Evolutionary conservation across 139 green algal species (phyloP), one percentile per base, ranked within the genome.

Genomic region (Eudorina sp.): DNA sequence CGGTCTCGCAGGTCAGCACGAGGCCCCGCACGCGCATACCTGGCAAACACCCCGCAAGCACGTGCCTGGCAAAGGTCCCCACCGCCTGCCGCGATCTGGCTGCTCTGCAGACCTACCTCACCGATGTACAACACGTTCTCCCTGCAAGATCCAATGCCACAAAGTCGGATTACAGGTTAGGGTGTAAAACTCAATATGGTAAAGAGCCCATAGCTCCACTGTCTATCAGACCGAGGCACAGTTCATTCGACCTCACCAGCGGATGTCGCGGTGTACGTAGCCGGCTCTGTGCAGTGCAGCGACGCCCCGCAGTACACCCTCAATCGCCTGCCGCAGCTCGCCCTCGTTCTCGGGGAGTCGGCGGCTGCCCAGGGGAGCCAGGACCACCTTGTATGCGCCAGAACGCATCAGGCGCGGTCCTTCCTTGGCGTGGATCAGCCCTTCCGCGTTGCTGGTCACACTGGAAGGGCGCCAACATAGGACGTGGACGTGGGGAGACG

Each of bases 61-160:
- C 66, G 66, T 75, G 66, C 66, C 31, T 75, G 4, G 66, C 66
- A 46, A 75, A 75, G 34, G 31, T 75, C 66, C 66, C 66, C 31
- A 29, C 31, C 66, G 31, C 31, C 66, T 48, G 34, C 31, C 16
- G 66, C 55, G 55, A 5, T 29, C 55, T 29, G 55, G 4, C 55
- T 75, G 66, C 34, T 48, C 34, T 40, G 31, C 34, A 46, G 31
- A 75, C 66, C 66, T 75, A 75, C 66, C 66, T 75, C 14, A 36
- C 66, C 66, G 66, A 75, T 75, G 34, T 36, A 75, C 34, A 75
- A 36, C 66, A 75, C 66, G 66, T 75, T 75, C 5, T 46, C 66
- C 66, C 66, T 75, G 66, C 66, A 75, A 75, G 34, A 75, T 66
- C 9, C 66, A 75, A 75, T 46, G 66, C 66, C 66, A 75, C n/a